Evolutionary conservation across 2,329 filamentous ascomycete genomes (phyloP), one percentile per base, ranked within the genome.

Genomic region (Aspergillus sp.): DNA sequence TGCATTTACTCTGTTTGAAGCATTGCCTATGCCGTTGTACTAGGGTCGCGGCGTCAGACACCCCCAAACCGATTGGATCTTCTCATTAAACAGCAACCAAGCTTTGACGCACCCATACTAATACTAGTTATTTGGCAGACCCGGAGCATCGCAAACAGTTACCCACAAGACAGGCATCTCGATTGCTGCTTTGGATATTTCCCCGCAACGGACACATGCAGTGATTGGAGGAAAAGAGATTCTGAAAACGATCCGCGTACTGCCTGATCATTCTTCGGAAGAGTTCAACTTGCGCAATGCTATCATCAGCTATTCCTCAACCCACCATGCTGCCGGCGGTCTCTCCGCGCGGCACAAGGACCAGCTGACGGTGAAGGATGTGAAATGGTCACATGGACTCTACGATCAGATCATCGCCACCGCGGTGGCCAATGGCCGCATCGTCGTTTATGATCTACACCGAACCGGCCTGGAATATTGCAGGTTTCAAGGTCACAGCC

Each of bases 191-290:
- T 76, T 88, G 52, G 85, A 87, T 70, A 83, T 86, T 71, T 88
- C 86, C 60, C 83, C 85, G 41, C 78, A 82, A 56, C 79, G 81
- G 57, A 87, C 84, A 58, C 85, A 87, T 77, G 86, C 85, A 53
- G 79, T 88, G 54, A 80, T 88, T 63, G 86, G 84, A 42, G 86
- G 86, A 52, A 84, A 84, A 62, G 84, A 88, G 64, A 87, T 88
- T 56, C 80, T 88, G 66, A 87, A 87, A 72, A 88, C 85, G 2
- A 80, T 88, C 61, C 81, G 80, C 51, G 80, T 88, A 54, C 77
- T 82, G 45, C 81, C 83, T 56, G 78, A 81, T 59, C 77, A 77
- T 58, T 85, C 83, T 44, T 80, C 80, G 54, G 86, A 88, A 69
- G 85, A 87, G 61, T 80, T 84, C 71, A 87, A 88, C 68, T 79